A percentile compares a stretch with the other conserved stretches of the same genome.
phyloP scores from a whole-genome alignment of 495 filamentous ascomycete genomes.

The Astrocystis sublimbata region DNA sequence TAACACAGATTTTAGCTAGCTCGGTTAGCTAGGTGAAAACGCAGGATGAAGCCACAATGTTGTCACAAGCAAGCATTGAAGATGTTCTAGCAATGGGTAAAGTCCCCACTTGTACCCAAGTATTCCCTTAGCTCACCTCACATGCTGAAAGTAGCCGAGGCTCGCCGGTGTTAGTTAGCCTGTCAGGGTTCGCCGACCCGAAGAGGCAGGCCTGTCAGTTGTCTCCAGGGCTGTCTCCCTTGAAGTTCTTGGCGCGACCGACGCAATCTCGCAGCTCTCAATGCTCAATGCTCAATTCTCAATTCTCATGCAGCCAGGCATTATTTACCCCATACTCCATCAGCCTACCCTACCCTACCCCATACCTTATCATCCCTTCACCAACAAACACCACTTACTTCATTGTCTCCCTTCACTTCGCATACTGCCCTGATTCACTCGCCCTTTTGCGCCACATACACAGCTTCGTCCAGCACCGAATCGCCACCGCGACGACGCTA shows the following conservation, averaged over 20 bases:
- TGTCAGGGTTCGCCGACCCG: neutral
- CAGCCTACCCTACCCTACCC: neutral
- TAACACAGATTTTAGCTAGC: no score
- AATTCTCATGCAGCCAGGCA: neutral
- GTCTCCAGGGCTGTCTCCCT: no score
- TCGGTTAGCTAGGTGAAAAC: no score
- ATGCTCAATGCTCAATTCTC: neutral
- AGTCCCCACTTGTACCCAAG: no score
- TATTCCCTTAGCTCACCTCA: no score
- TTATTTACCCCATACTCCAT: neutral
- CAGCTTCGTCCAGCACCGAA: neutral
- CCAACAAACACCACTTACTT: neutral
- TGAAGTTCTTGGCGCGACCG: neutral
- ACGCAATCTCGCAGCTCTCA: conserved; percentile 17
- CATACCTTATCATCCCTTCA: neutral
- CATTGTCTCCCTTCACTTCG: neutral
- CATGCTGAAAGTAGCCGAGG: conserved; percentile 12
- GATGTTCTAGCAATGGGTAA: no score
- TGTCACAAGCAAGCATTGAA: no score
- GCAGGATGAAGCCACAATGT: no score
- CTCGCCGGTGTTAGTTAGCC: neutral
- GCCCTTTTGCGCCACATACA: neutral
- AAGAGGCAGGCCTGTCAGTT: conserved; percentile 13
- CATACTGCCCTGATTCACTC: neutral
- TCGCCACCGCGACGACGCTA: neutral